A percentile compares a stretch with the other conserved stretches of the same genome.
Conservation (phyloP, 192 early-diverging fungal species). For the Linnemannia schmuckeri region DNA sequence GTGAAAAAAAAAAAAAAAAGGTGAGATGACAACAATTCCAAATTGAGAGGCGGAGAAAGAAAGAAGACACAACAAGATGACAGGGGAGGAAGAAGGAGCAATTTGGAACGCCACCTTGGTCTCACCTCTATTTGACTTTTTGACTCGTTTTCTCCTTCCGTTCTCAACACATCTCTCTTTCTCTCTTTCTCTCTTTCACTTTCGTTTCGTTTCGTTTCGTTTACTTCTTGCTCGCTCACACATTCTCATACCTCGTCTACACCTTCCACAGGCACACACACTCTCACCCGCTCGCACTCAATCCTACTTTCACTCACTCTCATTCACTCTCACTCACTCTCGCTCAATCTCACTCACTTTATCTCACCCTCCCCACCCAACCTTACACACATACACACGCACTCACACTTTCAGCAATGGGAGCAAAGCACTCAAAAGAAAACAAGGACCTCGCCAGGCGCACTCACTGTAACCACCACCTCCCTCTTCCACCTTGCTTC, state of each 20-base stretch:
- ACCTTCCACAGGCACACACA: background rate
- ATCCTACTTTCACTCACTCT: background rate
- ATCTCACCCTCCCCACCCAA: background rate
- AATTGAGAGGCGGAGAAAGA: too few relatives aligned
- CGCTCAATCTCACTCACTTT: background rate
- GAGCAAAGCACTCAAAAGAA: constrained; percentile 68
- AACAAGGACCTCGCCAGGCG: constrained; percentile 60
- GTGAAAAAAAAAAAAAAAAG: too few relatives aligned
- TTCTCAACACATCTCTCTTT: background rate
- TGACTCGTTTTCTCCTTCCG: background rate
- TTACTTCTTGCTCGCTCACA: background rate
- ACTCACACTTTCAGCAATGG: constrained; percentile 41
- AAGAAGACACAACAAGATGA: too few relatives aligned
- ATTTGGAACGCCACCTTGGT: too few relatives aligned
- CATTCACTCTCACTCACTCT: background rate
- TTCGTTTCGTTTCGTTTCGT: background rate
- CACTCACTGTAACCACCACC: constrained; percentile 58
- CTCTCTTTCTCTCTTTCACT: background rate
- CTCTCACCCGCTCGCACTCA: background rate
- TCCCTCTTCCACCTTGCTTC: background rate
- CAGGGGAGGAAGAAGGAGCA: too few relatives aligned
- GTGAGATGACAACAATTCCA: too few relatives aligned
- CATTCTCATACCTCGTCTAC: background rate
- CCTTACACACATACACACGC: background rate
- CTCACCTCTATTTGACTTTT: too few relatives aligned